Conservation (phyloP, 1,139 yeast species). For the Blastobotrys aristatus region DNA sequence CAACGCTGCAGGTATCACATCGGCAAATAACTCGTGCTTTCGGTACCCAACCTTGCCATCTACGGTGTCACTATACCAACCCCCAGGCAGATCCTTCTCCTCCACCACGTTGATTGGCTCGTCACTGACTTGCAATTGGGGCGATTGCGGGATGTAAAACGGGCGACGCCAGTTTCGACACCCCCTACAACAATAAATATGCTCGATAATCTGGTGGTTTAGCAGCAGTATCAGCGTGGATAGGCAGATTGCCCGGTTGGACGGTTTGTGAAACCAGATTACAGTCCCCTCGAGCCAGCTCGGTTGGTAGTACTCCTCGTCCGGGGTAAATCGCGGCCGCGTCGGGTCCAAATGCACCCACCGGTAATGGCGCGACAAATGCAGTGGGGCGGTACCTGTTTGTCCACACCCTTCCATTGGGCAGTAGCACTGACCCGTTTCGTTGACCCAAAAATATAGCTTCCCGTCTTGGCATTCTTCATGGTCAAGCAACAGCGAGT, state of each 20-base stretch:
- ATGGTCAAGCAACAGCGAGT: no score
- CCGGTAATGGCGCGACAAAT: no score
- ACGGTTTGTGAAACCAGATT: background rate
- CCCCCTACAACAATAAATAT: background rate
- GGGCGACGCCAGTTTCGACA: background rate
- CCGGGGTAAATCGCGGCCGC: background rate
- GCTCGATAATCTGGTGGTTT: background rate
- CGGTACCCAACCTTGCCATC: background rate
- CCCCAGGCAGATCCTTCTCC: background rate
- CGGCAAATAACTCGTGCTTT: background rate
- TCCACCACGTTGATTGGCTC: background rate
- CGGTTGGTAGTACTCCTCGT: background rate
- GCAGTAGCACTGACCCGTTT: no score
- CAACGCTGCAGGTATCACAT: no score
- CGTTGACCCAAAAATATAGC: no score
- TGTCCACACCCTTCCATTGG: no score
- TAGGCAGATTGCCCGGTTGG: background rate
- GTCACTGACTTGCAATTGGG: no score
- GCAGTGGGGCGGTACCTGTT: no score
- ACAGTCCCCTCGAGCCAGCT: background rate
- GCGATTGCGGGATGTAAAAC: no score
- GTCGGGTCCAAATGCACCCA: no score
- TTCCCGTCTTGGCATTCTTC: no score
- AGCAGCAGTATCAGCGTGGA: background rate
- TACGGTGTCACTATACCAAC: background rate